phyloP scores from a whole-genome alignment of 139 green algal species.

The Chlamydomonas incerta region DNA sequence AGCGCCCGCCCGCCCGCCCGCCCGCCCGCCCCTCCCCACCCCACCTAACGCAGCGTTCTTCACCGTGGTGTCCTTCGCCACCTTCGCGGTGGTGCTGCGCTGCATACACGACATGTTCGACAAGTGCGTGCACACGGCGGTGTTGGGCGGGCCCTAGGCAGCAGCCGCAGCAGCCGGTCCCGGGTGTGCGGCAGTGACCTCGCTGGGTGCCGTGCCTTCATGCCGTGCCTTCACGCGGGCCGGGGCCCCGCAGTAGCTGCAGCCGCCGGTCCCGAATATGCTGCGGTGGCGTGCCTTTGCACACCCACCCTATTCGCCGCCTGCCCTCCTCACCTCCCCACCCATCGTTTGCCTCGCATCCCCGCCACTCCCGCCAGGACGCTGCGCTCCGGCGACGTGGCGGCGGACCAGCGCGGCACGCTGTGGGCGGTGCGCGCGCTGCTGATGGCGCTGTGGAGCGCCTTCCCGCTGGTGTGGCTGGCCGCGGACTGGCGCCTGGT shows the following conservation, averaged over 20 bases:
- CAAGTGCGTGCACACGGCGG: slow-evolving; percentile 1
- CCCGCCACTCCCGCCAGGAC: neutral
- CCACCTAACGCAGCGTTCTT: neutral
- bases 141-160: neutral
- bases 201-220: no score
- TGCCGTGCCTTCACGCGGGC: no score
- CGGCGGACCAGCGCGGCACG: slow-evolving; percentile 5
- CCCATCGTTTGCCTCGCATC: neutral
- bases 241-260: no score
- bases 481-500: slow-evolving; percentile 36
- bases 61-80: slow-evolving; percentile 38
- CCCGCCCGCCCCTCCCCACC: no score
- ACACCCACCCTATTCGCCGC: neutral
- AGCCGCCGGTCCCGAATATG: no score
- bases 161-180: no score
- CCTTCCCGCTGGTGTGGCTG: slow-evolving; percentile 61
- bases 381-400: neutral
- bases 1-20: no score
- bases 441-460: slow-evolving; percentile 57
- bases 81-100: slow-evolving; percentile 46
- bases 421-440: slow-evolving; percentile 37
- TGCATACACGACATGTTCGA: slow-evolving; percentile 50
- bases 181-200: no score
- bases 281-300: no score
- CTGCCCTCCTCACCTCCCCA: no score